phyloP scores from a whole-genome alignment of 768 basidiomycete genomes.

The Boletus rufocinnamomeus region DNA sequence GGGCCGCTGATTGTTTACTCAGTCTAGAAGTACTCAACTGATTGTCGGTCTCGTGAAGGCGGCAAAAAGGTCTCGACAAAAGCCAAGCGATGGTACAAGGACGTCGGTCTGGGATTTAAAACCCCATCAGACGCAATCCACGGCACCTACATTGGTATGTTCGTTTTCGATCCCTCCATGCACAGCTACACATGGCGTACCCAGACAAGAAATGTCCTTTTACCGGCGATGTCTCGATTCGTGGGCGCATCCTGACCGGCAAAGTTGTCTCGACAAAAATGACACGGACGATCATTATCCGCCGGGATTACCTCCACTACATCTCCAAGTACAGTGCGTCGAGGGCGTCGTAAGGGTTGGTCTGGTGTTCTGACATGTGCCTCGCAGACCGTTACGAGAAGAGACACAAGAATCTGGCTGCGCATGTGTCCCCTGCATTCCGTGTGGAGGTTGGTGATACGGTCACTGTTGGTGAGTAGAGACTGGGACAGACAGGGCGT shows the following conservation, averaged over 20 bases:
- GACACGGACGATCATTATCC: constrained; percentile 98
- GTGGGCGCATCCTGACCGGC: constrained; percentile 97
- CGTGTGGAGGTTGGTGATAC: constrained; percentile 93
- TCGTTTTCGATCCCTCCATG: background rate
- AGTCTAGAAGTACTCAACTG: constrained; percentile 11
- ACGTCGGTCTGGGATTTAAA: constrained; percentile 96
- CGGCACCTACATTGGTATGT: constrained; percentile 93
- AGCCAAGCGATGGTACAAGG: constrained; percentile 99
- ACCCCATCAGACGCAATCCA: constrained; percentile 94
- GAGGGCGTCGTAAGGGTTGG: background rate
- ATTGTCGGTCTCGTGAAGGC: constrained; percentile 39
- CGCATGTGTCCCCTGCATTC: constrained; percentile 97
- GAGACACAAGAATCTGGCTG: constrained; percentile 98
- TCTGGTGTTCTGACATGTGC: constrained; percentile 11
- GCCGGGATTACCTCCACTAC: constrained; percentile 93
- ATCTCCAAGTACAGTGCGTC: constrained; percentile 96
- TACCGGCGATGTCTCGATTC: constrained; percentile 95
- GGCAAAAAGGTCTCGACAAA: constrained; percentile 92
- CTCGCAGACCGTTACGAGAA: constrained; percentile 94
- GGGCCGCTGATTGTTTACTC: constrained; percentile 36
- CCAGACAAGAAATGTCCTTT: constrained; percentile 99
- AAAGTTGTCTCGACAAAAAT: constrained; percentile 99
- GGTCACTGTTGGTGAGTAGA: constrained; percentile 87
- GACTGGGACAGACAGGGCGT: background rate
- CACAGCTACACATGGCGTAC: constrained; percentile 1